Conservation (phyloP, 257 asterid species). For the Solanum dulcamara region DNA sequence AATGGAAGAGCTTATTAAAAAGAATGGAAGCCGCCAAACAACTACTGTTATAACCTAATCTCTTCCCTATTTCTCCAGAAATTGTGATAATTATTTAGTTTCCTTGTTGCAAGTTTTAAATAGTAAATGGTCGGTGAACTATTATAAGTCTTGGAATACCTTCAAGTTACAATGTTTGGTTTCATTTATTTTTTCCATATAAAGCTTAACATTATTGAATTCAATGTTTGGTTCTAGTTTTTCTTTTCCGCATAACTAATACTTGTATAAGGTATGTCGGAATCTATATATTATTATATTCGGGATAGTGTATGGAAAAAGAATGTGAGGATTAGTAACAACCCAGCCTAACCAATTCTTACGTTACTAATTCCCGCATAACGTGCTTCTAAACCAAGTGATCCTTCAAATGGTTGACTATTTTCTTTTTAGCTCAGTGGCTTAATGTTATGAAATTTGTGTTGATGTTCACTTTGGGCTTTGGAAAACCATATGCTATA, state of each 20-base stretch:
- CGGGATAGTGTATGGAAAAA: background rate
- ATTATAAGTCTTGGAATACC: background rate
- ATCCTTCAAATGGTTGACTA: background rate
- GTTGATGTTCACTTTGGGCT: background rate
- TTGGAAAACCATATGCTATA: background rate
- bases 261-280: background rate
- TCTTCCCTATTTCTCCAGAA: background rate
- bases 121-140: background rate
- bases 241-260: background rate
- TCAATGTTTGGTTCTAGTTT: background rate
- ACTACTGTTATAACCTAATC: slow-evolving; percentile 34
- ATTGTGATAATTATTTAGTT: background rate
- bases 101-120: background rate
- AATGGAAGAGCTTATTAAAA: slow-evolving; percentile 65
- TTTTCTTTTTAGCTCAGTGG: background rate
- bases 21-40: slow-evolving; percentile 92
- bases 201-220: background rate
- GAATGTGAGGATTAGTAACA: background rate
- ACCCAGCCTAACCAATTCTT: too few relatives aligned
- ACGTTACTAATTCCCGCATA: too few relatives aligned
- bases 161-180: background rate
- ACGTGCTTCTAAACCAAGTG: background rate
- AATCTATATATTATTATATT: background rate
- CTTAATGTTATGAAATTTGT: background rate
- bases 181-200: background rate